A percentile compares a stretch with the other conserved stretches of the same genome.
Conservation (phyloP, 2,329 filamentous ascomycete species). For the Plenodomus tracheiphilus region DNA sequence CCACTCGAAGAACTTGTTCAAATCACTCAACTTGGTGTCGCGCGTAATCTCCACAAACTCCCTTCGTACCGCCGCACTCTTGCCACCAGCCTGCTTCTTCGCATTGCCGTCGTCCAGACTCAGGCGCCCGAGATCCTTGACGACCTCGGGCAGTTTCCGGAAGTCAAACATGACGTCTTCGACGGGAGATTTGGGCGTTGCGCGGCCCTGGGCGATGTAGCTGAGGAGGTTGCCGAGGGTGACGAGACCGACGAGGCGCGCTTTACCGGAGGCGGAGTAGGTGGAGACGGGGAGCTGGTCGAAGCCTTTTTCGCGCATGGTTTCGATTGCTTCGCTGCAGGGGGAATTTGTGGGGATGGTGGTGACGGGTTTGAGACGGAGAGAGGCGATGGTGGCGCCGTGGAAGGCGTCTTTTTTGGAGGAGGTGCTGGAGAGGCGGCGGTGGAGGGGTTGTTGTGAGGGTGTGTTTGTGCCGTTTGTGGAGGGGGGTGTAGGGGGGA, state of each 20-base stretch:
- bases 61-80: conserved; percentile 41
- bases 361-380: conserved; percentile 91
- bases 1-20: conserved; percentile 97
- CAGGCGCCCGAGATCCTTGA: conserved; percentile 68
- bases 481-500: conserved; percentile 62
- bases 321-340: conserved; percentile 90
- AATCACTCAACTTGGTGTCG: conserved; percentile 78
- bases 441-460: conserved; percentile 25
- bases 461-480: conserved; percentile 25
- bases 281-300: conserved; percentile 90
- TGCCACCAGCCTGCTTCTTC: conserved; percentile 19
- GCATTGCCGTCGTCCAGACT: conserved; percentile 28
- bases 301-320: conserved; percentile 97
- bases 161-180: conserved; percentile 97
- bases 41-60: conserved; percentile 93
- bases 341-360: conserved; percentile 72
- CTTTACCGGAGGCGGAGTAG: conserved; percentile 59
- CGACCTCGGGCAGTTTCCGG: conserved; percentile 79
- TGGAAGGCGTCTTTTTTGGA: conserved; percentile 68
- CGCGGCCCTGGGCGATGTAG: conserved; percentile 83
- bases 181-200: conserved; percentile 72
- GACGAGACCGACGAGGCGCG: conserved; percentile 83
- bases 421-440: conserved; percentile 45
- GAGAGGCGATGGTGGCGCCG: conserved; percentile 75
- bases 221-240: conserved; percentile 93